phyloP scores from a whole-genome alignment of 2,329 filamentous ascomycete species.

The Sclerotinia trifoliorum region DNA sequence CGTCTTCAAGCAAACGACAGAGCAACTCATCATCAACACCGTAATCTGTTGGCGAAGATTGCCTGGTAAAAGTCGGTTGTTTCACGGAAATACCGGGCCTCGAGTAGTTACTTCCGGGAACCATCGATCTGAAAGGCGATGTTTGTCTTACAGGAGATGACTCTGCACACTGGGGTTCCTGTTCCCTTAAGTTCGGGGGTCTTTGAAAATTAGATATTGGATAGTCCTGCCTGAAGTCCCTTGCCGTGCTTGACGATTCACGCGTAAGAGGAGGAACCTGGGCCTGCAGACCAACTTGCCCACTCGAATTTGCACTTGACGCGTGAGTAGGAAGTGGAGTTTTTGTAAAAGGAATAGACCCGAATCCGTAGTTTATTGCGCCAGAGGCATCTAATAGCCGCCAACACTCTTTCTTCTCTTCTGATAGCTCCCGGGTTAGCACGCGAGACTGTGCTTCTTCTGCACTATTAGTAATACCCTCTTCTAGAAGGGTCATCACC shows the following conservation, averaged over 20 bases:
- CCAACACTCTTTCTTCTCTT: slow-evolving; percentile 33
- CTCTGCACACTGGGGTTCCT: neutral
- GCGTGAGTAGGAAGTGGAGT: slow-evolving; percentile 22
- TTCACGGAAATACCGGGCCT: neutral
- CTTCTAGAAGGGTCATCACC: slow-evolving; percentile 26
- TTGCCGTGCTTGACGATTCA: neutral
- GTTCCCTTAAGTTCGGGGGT: neutral
- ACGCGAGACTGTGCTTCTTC: slow-evolving; percentile 30
- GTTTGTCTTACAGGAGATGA: slow-evolving; percentile 9
- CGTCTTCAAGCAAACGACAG: slow-evolving; percentile 33
- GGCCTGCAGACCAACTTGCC: slow-evolving; percentile 38
- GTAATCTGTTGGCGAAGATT: slow-evolving; percentile 29
- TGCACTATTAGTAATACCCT: slow-evolving; percentile 28
- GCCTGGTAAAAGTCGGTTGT: slow-evolving; percentile 16
- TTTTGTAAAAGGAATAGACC: slow-evolving; percentile 20
- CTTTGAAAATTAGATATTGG: neutral
- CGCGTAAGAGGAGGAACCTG: slow-evolving; percentile 16
- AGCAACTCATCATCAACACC: slow-evolving; percentile 33
- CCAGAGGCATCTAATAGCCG: slow-evolving; percentile 34
- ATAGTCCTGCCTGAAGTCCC: slow-evolving; percentile 8
- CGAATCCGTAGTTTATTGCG: slow-evolving; percentile 37
- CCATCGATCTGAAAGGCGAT: slow-evolving; percentile 1
- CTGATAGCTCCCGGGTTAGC: slow-evolving; percentile 31
- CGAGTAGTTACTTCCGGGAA: neutral
- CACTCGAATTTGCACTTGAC: slow-evolving; percentile 32